These are phyloP conservation scores for Myrica gale DNA, from an alignment of 306 rosid species.

Conservation along the genomic window DNA sequence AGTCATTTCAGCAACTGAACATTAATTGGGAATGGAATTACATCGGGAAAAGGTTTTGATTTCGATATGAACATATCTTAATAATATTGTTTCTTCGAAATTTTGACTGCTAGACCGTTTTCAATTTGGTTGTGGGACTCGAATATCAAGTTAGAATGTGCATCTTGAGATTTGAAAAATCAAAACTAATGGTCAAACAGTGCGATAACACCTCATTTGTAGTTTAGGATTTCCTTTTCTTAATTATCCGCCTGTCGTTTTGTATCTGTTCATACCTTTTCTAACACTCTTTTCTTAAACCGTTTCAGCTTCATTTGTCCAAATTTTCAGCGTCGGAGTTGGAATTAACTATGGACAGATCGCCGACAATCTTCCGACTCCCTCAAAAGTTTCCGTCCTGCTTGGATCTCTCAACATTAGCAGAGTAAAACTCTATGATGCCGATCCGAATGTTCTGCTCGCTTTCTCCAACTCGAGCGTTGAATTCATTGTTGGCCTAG, in stretches of 20 bases:
- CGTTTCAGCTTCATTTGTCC: constrained; percentile 44
- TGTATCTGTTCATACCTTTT: neutral
- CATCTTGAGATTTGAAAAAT: neutral
- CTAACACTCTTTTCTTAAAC: constrained; percentile 14
- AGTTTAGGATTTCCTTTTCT: no score
- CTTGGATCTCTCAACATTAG: constrained; percentile 59
- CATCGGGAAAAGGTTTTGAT: no score
- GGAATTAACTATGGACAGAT: constrained; percentile 93
- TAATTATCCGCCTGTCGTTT: no score
- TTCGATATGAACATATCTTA: neutral
- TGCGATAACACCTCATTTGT: neutral
- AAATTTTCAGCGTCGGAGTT: constrained; percentile 44
- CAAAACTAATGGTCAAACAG: neutral
- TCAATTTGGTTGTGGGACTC: neutral
- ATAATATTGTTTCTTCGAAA: neutral
- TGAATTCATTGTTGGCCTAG: constrained; percentile 68
- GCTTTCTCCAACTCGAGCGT: constrained; percentile 67
- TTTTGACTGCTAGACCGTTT: neutral
- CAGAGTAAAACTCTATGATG: constrained; percentile 80
- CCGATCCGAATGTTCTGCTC: constrained; percentile 74
- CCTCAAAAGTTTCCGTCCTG: constrained; percentile 51
- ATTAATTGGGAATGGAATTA: neutral
- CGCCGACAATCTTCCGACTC: constrained; percentile 77
- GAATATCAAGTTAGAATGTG: neutral
- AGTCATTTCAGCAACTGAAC: no score